Evolutionary conservation across 192 early-diverging fungal species (phyloP).

Genomic region (Entomortierella chlamydospora): DNA sequence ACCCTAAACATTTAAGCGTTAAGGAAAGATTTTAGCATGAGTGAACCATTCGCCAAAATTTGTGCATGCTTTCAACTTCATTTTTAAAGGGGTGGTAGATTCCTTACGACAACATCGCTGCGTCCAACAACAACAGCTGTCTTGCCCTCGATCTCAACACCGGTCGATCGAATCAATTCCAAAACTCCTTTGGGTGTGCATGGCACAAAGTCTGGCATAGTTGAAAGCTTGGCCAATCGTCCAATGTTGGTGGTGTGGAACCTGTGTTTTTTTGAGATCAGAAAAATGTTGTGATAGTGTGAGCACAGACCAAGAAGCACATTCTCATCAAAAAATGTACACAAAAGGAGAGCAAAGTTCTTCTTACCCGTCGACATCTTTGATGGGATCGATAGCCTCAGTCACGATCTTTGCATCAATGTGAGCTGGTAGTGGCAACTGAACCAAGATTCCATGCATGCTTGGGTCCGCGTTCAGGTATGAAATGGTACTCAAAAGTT

Average conservation of each 20-base stretch:
- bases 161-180: conserved; percentile 80
- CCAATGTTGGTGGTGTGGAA: conserved; percentile 97
- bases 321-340: no score
- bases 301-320: no score
- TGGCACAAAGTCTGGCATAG: conserved; percentile 87
- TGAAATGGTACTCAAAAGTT: conserved; percentile 76
- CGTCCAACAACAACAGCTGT: conserved; percentile 96
- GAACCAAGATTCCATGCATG: conserved; percentile 96
- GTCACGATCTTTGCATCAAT: conserved; percentile 86
- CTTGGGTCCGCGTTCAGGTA: conserved; percentile 81
- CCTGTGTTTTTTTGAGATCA: no score
- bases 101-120: conserved; percentile 90
- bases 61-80: no score
- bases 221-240: conserved; percentile 83
- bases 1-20: conserved; percentile 60
- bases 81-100: neutral
- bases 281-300: neutral
- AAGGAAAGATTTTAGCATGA: no score
- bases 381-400: conserved; percentile 85
- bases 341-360: no score
- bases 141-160: conserved; percentile 83
- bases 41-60: no score
- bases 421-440: conserved; percentile 91
- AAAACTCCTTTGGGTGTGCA: conserved; percentile 98
- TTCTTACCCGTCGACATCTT: conserved; percentile 96